phyloP scores from a whole-genome alignment of 2,329 filamentous ascomycete genomes.

The Ophiostoma ulmi region DNA sequence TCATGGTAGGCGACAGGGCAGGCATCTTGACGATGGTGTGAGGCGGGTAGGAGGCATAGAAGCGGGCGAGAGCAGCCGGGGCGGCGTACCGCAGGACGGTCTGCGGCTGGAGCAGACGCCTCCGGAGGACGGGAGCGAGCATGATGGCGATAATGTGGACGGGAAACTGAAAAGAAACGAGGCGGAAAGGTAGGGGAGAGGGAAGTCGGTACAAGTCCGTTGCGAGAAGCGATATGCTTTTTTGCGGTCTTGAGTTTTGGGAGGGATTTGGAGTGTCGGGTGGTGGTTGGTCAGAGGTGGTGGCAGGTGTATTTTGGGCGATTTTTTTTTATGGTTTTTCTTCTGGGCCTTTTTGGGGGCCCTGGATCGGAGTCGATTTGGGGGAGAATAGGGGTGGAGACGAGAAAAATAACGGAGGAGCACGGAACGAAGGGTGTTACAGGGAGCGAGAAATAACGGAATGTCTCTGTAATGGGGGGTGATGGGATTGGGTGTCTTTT shows the following conservation, averaged over 20 bases:
- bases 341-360: neutral
- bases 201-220: conserved; percentile 17
- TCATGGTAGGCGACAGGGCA: conserved; percentile 96
- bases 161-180: conserved; percentile 21
- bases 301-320: conserved; percentile 6
- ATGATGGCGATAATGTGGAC: conserved; percentile 39
- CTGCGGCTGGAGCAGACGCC: conserved; percentile 53
- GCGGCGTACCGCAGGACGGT: conserved; percentile 48
- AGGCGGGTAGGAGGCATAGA: conserved; percentile 79
- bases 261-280: conserved; percentile 7
- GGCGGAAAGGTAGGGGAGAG: conserved; percentile 12
- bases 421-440: conserved; percentile 18
- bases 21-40: conserved; percentile 98
- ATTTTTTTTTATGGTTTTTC: conserved; percentile 6
- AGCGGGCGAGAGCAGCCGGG: conserved; percentile 54
- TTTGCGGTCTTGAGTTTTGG: conserved; percentile 15
- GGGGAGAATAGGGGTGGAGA: conserved; percentile 22
- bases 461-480: neutral
- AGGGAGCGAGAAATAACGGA: conserved; percentile 12
- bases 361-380: conserved; percentile 23
- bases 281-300: conserved; percentile 9
- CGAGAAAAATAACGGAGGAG: conserved; percentile 19
- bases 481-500: neutral
- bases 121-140: conserved; percentile 60
- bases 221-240: conserved; percentile 17